A percentile compares a stretch with the other conserved stretches of the same genome.
Evolutionary conservation across 371 early-diverging fungal genomes (phyloP).

Genomic region (Apophysomyces ossiformis): DNA sequence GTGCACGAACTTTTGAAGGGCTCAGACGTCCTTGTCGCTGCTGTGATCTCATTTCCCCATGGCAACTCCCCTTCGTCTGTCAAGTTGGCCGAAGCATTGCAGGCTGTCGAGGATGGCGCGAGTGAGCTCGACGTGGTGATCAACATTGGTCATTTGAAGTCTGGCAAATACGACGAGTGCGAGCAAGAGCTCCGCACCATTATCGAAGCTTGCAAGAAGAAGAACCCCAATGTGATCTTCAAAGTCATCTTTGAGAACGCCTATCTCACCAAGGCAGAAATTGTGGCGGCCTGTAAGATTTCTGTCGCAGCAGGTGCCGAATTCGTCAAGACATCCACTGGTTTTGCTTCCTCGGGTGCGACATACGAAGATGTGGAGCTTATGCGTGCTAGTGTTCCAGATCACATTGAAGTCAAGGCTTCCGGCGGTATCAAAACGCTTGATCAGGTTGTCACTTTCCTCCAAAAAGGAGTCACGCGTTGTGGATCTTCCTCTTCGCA

Average conservation of each 20-base stretch:
- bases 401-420: constrained; percentile 62
- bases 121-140: constrained; percentile 70
- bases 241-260: constrained; percentile 73
- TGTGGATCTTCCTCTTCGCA: constrained; percentile 67
- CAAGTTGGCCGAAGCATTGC: constrained; percentile 63
- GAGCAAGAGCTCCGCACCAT: constrained; percentile 54
- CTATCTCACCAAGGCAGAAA: constrained; percentile 63
- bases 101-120: constrained; percentile 64
- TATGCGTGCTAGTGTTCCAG: constrained; percentile 57
- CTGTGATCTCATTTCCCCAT: constrained; percentile 72
- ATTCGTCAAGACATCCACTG: constrained; percentile 73
- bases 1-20: constrained; percentile 51
- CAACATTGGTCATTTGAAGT: constrained; percentile 64
- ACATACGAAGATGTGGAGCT: constrained; percentile 58
- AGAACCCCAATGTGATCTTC: constrained; percentile 52
- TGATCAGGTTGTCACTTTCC: constrained; percentile 61
- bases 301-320: constrained; percentile 63
- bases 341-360: constrained; percentile 65
- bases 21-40: constrained; percentile 60
- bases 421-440: constrained; percentile 69
- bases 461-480: constrained; percentile 65
- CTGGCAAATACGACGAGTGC: constrained; percentile 51
- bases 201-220: constrained; percentile 46
- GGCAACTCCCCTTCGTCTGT: constrained; percentile 61
- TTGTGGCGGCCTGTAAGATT: constrained; percentile 54